Evolutionary conservation across 23 red algal species (phyloP).

Genomic region (Cyanidiococcus yangmingshanensis): DNA sequence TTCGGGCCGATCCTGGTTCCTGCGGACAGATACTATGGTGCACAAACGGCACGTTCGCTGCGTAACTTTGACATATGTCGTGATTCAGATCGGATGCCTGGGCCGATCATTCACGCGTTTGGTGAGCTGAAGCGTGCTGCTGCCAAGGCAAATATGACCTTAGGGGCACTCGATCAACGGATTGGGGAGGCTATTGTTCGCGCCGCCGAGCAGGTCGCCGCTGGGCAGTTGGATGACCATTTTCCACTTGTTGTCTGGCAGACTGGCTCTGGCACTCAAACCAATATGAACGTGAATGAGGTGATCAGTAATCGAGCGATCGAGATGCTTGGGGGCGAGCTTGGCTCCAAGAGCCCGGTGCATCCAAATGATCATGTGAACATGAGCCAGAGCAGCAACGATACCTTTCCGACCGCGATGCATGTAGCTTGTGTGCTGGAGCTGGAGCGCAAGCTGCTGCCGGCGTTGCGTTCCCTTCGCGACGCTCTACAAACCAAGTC

Average conservation of each 20-base stretch:
- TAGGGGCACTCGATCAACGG: conserved; percentile 38
- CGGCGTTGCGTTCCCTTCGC: conserved; percentile 43
- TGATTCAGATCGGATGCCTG: conserved; percentile 78
- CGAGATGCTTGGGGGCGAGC: conserved; percentile 69
- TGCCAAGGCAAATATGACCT: conserved; percentile 46
- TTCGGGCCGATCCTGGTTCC: conserved; percentile 72
- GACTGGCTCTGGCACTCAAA: conserved; percentile 96
- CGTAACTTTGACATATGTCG: conserved; percentile 84
- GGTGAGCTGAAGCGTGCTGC: conserved; percentile 79
- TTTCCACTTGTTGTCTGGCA: conserved; percentile 99
- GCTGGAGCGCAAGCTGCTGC: conserved; percentile 49
- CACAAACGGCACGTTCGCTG: conserved; percentile 86
- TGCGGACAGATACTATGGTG: conserved; percentile 71
- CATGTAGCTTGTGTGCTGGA: conserved; percentile 75
- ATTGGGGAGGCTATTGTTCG: conserved; percentile 53
- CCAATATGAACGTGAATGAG: conserved; percentile 99
- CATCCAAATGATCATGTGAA: conserved; percentile 99
- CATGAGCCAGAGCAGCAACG: conserved; percentile 82
- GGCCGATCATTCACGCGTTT: conserved; percentile 74
- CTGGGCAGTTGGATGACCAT: conserved; percentile 73
- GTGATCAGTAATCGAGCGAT: conserved; percentile 92
- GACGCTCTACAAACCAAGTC: conserved; percentile 57
- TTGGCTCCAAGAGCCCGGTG: conserved; percentile 74
- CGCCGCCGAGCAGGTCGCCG: conserved; percentile 70
- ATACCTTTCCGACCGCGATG: conserved; percentile 97